These are phyloP conservation scores for Nevesoporus exiguus DNA, from an alignment of 768 basidiomycete species.

Conservation along the genomic window DNA sequence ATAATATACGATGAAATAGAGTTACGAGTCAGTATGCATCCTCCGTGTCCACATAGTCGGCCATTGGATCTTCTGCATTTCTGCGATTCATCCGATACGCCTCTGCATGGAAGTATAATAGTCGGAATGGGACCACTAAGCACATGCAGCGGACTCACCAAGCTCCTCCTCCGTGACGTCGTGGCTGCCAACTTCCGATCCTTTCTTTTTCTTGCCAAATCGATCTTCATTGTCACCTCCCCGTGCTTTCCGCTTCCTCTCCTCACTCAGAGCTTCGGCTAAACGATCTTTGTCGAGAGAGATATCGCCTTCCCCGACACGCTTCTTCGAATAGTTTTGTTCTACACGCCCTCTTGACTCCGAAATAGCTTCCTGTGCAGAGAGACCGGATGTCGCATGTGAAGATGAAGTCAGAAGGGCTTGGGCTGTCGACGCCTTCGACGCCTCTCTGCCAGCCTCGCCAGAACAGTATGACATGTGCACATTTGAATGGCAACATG, in stretches of 20 bases:
- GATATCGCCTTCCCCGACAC: constrained; percentile 80
- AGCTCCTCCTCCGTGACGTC: constrained; percentile 90
- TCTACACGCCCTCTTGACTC: constrained; percentile 44
- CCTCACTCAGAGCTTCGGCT: constrained; percentile 68
- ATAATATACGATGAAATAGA: not conserved
- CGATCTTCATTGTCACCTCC: constrained; percentile 54
- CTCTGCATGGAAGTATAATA: constrained; percentile 48
- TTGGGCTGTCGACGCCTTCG: constrained; percentile 70
- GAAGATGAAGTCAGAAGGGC: constrained; percentile 52
- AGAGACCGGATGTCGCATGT: constrained; percentile 25
- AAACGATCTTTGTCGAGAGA: constrained; percentile 68
- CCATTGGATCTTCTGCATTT: constrained; percentile 86
- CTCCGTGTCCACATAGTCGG: constrained; percentile 76
- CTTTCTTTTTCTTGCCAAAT: constrained; percentile 59
- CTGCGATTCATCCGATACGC: constrained; percentile 81
- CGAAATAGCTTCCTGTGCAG: constrained; percentile 30
- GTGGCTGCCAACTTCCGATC: constrained; percentile 47
- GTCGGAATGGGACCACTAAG: constrained; percentile 7
- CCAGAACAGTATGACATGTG: constrained; percentile 93
- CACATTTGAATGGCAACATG: constrained; percentile 86
- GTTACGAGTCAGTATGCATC: constrained; percentile 11
- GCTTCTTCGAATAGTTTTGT: constrained; percentile 73
- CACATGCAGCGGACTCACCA: constrained; percentile 43
- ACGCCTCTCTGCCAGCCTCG: constrained; percentile 74
- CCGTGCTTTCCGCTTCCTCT: constrained; percentile 71